Evolutionary conservation across 257 asterid species (phyloP), one percentile per base, ranked within the genome.

Genomic region (Solanum bukasovii): DNA sequence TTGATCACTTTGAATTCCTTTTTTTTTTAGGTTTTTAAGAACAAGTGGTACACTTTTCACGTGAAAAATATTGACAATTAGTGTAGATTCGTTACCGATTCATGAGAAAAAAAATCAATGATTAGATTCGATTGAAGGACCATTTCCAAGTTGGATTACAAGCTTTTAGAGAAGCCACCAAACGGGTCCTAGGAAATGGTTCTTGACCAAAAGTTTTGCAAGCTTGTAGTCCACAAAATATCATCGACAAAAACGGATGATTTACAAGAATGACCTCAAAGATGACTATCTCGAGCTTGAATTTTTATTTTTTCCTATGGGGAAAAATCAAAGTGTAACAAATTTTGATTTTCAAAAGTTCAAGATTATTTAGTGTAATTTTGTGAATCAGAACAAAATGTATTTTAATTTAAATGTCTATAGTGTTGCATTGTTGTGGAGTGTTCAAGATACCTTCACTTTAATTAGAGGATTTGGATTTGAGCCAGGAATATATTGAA

Each of bases 401-500:
- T 59, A 20, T 59, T 59, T 52, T 20, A 59, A 59, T 59, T 38
- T 1, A 61, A 61, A 61, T 59, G 27, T 59, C 68, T 8, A 59
- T 9, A 7, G 0, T 56, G 4, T 20, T 18, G 11, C 0, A 7
- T 3, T 56, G 9, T 18, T 0, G n/a, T 3, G 11, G n/a, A 6
- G n/a, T 56, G n/a, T 20, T 18, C 11, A 20, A 18, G 67, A 59
- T 4, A 7, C 2, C 11, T 59, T 20, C 23, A 59, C n/a, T 9
- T 21, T 61, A 21, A 8, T 61, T 9, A 61, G 27, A 61, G 2
- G 1, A 7, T 20, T 38, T 38, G 2, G 0, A 21, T 8, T 61
- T 61, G 68, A 61, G 5, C 0, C 25, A 61, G 6, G n/a, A 21
- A 3, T 59, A 3, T 56, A 56, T 56, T 18, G 3, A 7, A 20